These are phyloP conservation scores for Fraxinus greggii DNA, from an alignment of 305 asterid species.

Conservation along the genomic window DNA sequence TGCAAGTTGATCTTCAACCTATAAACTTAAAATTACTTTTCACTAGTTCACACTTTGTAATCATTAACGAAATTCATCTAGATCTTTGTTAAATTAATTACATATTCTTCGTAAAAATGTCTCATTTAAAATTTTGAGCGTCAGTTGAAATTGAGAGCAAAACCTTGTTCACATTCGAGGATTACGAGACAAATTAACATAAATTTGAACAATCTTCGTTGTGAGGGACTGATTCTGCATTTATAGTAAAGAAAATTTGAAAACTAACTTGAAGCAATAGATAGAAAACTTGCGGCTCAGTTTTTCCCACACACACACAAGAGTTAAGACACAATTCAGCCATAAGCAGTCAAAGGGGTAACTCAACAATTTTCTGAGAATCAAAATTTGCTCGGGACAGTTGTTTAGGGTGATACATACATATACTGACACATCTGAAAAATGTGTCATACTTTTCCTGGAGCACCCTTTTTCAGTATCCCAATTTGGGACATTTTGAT, in stretches of 20 bases:
- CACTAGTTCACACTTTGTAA: neutral
- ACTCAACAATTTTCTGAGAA: neutral
- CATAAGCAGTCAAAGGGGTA: neutral
- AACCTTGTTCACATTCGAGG: neutral
- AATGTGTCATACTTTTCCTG: neutral
- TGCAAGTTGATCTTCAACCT: neutral
- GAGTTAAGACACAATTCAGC: neutral
- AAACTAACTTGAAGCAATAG: neutral
- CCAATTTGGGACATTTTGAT: neutral
- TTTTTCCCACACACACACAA: neutral
- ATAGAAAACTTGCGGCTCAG: neutral
- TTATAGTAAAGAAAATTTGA: neutral
- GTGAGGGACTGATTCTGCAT: neutral
- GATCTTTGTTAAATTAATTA: neutral
- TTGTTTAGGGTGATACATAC: neutral
- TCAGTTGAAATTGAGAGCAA: neutral
- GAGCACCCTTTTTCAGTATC: neutral
- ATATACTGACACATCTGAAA: neutral
- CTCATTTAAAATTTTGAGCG: neutral
- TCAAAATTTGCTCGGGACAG: neutral
- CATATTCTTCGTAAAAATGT: neutral
- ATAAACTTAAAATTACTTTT: too few relatives aligned
- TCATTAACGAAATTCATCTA: neutral
- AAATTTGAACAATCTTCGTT: neutral
- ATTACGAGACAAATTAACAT: neutral